Percentiles rank a stretch among this genome's conserved stretches.
Conservation (phyloP, 371 early-diverging fungal genomes). For the Lichtheimia ramosa region DNA sequence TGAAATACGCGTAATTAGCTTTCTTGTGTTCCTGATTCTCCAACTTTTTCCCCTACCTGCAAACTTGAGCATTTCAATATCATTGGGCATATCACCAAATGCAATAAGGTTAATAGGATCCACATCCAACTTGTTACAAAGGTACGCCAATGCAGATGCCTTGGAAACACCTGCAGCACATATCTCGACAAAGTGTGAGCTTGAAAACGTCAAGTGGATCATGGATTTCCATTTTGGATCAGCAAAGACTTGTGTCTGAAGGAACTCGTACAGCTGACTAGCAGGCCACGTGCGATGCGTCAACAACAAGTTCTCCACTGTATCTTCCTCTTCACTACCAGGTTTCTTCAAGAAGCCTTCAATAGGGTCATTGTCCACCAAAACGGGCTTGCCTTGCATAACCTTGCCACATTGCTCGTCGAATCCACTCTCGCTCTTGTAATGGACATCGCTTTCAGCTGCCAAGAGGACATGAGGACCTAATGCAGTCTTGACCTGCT, state of each 20-base stretch:
- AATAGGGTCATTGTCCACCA: slow-evolving; percentile 19
- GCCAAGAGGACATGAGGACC: slow-evolving; percentile 31
- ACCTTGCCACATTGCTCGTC: slow-evolving; percentile 15
- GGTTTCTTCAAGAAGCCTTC: slow-evolving; percentile 17
- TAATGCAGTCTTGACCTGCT: slow-evolving; percentile 24
- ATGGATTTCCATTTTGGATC: slow-evolving; percentile 23
- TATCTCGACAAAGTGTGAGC: slow-evolving; percentile 49
- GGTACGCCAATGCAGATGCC: slow-evolving; percentile 40
- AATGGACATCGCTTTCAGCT: slow-evolving; percentile 30
- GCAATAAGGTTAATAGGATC: slow-evolving; percentile 38
- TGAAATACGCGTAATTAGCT: neutral
- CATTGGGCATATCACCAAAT: slow-evolving; percentile 60
- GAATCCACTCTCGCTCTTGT: slow-evolving; percentile 37
- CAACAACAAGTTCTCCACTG: slow-evolving; percentile 41
- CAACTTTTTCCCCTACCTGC: slow-evolving; percentile 26
- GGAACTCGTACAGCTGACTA: slow-evolving; percentile 19
- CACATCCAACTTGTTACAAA: slow-evolving; percentile 30
- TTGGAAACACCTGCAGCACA: slow-evolving; percentile 54
- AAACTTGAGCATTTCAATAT: slow-evolving; percentile 51
- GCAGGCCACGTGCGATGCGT: slow-evolving; percentile 34
- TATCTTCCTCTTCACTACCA: slow-evolving; percentile 11
- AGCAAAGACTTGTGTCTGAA: slow-evolving; percentile 26
- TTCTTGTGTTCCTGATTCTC: neutral
- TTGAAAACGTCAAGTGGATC: slow-evolving; percentile 45
- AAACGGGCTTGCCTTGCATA: slow-evolving; percentile 21